Evolutionary conservation across 129 eudicot genomes (phyloP).

Genomic region (Centaurea solstitialis): DNA sequence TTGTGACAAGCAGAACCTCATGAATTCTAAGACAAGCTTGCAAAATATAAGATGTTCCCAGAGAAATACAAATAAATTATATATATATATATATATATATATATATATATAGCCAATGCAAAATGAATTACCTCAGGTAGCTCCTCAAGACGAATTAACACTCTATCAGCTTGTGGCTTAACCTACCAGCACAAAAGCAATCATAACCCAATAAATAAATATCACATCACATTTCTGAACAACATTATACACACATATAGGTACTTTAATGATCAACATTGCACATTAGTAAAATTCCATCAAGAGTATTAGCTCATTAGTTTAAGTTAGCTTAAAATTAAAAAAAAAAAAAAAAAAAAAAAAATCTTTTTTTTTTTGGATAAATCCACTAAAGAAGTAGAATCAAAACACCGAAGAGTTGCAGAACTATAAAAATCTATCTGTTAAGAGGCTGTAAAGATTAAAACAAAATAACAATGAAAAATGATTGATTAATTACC

Average conservation of each 20-base stretch:
- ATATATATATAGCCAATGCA: not conserved
- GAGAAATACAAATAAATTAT: not conserved
- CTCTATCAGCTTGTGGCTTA: slow-evolving; percentile 93
- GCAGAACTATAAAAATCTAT: not conserved
- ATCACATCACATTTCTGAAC: not conserved
- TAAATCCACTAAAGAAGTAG: too few species aligned
- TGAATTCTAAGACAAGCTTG: not conserved
- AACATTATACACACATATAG: not conserved
- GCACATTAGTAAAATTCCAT: not conserved
- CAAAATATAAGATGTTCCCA: not conserved
- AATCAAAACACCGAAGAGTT: not conserved
- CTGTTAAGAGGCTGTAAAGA: slow-evolving; percentile 1
- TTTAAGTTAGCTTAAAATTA: not conserved
- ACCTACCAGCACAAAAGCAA: slow-evolving; percentile 44
- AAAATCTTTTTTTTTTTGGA: too few species aligned
- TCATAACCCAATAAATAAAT: not conserved
- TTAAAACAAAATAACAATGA: not conserved
- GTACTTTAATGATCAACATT: not conserved
- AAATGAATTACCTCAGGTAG: slow-evolving; percentile 62
- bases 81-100: too few species aligned
- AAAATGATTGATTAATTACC: slow-evolving; percentile 35
- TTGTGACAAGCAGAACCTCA: not conserved
- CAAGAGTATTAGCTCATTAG: not conserved
- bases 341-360: too few species aligned
- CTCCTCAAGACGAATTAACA: slow-evolving; percentile 79